phyloP scores from a whole-genome alignment of 768 basidiomycete species.

The Fomitopsis pulvina region DNA sequence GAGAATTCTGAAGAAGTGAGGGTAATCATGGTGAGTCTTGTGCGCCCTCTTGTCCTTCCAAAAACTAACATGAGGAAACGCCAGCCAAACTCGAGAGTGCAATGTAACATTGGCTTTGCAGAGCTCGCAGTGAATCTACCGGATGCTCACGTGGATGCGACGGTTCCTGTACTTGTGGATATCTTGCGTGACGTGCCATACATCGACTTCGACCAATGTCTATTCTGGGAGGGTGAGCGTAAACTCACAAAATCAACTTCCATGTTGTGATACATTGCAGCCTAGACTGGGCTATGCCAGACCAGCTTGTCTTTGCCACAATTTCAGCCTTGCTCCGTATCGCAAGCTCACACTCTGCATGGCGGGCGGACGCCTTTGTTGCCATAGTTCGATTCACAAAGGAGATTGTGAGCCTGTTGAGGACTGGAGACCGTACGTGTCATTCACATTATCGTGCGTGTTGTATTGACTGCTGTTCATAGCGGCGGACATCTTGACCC shows the following conservation, averaged over 20 bases:
- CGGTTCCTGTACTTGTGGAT: conserved; percentile 55
- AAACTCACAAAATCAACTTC: neutral
- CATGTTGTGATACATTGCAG: neutral
- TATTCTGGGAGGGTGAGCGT: conserved; percentile 72
- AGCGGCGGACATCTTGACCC: conserved; percentile 72
- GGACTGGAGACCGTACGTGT: conserved; percentile 45
- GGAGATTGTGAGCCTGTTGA: conserved; percentile 49
- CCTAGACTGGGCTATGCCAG: conserved; percentile 85
- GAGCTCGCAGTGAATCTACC: conserved; percentile 67
- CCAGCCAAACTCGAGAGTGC: conserved; percentile 64
- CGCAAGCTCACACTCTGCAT: conserved; percentile 44
- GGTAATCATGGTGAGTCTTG: conserved; percentile 57
- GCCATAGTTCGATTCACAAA: conserved; percentile 59
- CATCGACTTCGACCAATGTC: conserved; percentile 69
- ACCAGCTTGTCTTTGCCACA: conserved; percentile 77
- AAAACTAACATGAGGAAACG: neutral
- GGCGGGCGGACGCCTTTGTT: conserved; percentile 43
- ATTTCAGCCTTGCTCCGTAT: conserved; percentile 70
- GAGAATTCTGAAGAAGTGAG: conserved; percentile 22
- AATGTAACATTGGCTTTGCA: conserved; percentile 81
- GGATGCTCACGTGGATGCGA: conserved; percentile 41
- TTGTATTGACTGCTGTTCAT: neutral
- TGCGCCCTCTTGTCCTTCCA: neutral
- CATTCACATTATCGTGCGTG: too few relatives aligned
- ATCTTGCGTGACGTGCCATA: conserved; percentile 67